Evolutionary conservation across 192 early-diverging fungal genomes (phyloP).

Genomic region (Ambispora gerdemannii): DNA sequence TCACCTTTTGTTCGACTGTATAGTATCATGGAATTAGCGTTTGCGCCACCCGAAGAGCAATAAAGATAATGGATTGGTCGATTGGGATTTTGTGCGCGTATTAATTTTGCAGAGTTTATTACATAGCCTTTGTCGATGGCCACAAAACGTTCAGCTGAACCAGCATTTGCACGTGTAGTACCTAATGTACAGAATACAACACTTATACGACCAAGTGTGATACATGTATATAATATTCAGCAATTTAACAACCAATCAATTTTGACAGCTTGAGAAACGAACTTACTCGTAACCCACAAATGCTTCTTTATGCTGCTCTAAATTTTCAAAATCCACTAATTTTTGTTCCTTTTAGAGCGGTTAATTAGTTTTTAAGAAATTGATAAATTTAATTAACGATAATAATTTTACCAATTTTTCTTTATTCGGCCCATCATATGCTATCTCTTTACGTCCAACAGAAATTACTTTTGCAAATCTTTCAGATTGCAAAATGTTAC

Average conservation of each 20-base stretch:
- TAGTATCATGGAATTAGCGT: slow-evolving; percentile 59
- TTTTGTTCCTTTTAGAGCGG: slow-evolving; percentile 48
- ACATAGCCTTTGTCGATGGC: slow-evolving; percentile 81
- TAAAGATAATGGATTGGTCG: slow-evolving; percentile 51
- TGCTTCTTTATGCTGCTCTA: slow-evolving; percentile 38
- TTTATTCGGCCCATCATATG: slow-evolving; percentile 38
- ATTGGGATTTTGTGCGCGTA: slow-evolving; percentile 51
- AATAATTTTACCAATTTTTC: slow-evolving; percentile 44
- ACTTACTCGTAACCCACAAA: slow-evolving; percentile 52
- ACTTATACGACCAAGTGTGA: slow-evolving; percentile 38
- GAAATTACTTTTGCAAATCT: slow-evolving; percentile 52
- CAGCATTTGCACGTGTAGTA: slow-evolving; percentile 65
- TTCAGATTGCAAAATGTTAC: slow-evolving; percentile 48
- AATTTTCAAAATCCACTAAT: slow-evolving; percentile 72
- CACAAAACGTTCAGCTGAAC: slow-evolving; percentile 61
- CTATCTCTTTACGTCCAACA: slow-evolving; percentile 50
- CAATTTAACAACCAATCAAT: slow-evolving; percentile 10
- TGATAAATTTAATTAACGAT: background rate
- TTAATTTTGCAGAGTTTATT: slow-evolving; percentile 58
- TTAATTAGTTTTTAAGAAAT: background rate
- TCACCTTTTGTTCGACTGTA: slow-evolving; percentile 76
- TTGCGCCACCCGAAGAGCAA: slow-evolving; percentile 51
- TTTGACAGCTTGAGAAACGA: background rate
- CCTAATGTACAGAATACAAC: slow-evolving; percentile 71
- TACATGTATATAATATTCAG: slow-evolving; percentile 25